Evolutionary conservation across 495 filamentous ascomycete species (phyloP).

Genomic region (Lichenothelia convexa): DNA sequence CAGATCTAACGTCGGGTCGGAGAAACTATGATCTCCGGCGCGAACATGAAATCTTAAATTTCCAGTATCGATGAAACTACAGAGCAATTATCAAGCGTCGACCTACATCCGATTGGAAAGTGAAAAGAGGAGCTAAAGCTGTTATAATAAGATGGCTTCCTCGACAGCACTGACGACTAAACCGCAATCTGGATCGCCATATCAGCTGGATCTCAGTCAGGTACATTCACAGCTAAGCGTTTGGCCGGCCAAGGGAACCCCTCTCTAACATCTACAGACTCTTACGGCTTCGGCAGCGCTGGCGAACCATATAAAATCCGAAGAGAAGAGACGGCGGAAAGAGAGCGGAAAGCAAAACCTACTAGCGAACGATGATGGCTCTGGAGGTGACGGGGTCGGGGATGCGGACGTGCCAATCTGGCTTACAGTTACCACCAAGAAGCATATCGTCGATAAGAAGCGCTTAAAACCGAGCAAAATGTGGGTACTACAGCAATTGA

Average conservation of each 20-base stretch:
- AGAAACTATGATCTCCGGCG: too few species aligned
- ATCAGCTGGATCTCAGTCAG: constrained; percentile 46
- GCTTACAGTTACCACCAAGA: constrained; percentile 79
- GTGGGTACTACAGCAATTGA: neutral
- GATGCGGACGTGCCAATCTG: constrained; percentile 51
- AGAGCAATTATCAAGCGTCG: too few species aligned
- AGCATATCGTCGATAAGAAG: constrained; percentile 57
- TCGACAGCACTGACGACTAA: constrained; percentile 1
- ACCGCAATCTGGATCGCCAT: constrained; percentile 31
- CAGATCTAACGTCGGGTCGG: too few species aligned
- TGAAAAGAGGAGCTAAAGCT: too few species aligned
- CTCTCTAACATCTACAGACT: constrained; percentile 32
- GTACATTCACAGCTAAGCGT: constrained; percentile 28
- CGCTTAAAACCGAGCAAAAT: neutral
- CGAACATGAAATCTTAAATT: too few species aligned
- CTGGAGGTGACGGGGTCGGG: constrained; percentile 23
- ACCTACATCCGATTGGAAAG: too few species aligned
- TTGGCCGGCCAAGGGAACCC: neutral
- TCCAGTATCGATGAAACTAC: too few species aligned
- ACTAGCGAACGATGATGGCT: constrained; percentile 7
- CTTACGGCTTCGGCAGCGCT: constrained; percentile 68
- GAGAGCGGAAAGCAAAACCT: constrained; percentile 50
- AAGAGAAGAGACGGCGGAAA: constrained; percentile 36
- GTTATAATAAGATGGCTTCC: too few species aligned
- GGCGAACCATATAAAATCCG: constrained; percentile 56